phyloP scores from a whole-genome alignment of 192 early-diverging fungal genomes.

The Podochytrium sp. region DNA sequence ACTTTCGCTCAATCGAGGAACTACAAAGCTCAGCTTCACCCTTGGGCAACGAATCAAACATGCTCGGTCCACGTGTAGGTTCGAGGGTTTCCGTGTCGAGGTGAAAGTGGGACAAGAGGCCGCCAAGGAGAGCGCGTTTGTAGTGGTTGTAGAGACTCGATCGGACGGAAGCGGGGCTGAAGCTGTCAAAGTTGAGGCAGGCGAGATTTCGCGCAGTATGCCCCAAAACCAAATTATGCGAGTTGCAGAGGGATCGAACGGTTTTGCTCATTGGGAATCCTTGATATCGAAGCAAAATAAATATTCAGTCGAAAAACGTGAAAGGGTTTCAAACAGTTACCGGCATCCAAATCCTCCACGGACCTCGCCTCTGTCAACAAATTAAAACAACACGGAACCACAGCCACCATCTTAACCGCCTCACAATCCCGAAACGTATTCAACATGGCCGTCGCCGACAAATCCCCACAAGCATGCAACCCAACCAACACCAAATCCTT shows the following conservation, averaged over 20 bases:
- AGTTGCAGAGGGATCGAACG: background rate
- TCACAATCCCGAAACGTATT: background rate
- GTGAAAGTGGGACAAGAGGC: constrained; percentile 22
- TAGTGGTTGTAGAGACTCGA: constrained; percentile 21
- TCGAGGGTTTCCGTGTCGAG: background rate
- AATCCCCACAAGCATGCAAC: constrained; percentile 36
- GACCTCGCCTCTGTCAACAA: constrained; percentile 27
- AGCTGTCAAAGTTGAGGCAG: constrained; percentile 31
- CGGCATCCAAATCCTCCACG: too few relatives aligned
- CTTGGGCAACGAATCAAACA: background rate
- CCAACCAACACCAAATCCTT: constrained; percentile 24
- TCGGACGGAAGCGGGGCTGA: background rate
- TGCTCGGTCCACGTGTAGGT: background rate
- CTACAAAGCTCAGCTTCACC: background rate
- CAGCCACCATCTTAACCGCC: constrained; percentile 10
- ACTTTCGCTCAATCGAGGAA: background rate
- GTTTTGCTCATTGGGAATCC: constrained; percentile 26
- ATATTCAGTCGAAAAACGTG: background rate
- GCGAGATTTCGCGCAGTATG: constrained; percentile 32
- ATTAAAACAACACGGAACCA: constrained; percentile 38
- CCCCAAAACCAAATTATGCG: constrained; percentile 16
- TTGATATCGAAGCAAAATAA: background rate
- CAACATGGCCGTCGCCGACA: constrained; percentile 22
- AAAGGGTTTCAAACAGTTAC: background rate
- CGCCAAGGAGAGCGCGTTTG: constrained; percentile 28